phyloP scores from a whole-genome alignment of 768 basidiomycete species.

The Auricularia heimuer region DNA sequence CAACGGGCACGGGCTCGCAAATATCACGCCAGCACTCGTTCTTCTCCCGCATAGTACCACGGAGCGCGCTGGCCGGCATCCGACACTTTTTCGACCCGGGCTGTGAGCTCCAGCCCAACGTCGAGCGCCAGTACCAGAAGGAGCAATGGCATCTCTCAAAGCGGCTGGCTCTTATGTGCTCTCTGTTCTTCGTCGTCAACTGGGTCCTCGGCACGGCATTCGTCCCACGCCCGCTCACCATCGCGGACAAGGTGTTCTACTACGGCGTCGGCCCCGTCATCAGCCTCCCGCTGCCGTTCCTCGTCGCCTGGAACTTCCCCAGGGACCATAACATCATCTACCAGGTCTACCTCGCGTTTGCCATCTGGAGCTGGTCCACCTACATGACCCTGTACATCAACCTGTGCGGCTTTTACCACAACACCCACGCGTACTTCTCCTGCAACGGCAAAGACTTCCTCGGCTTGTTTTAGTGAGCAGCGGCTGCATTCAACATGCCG shows the following conservation, averaged over 20 bases:
- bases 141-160: slow-evolving; percentile 33
- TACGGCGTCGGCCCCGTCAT: slow-evolving; percentile 51
- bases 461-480: background rate
- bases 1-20: slow-evolving; percentile 22
- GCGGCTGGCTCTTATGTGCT: slow-evolving; percentile 52
- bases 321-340: slow-evolving; percentile 48
- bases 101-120: slow-evolving; percentile 18
- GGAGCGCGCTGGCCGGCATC: slow-evolving; percentile 28
- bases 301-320: slow-evolving; percentile 68
- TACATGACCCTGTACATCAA: background rate
- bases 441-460: background rate
- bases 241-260: slow-evolving; percentile 52
- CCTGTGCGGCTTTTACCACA: background rate
- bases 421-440: background rate
- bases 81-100: background rate
- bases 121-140: slow-evolving; percentile 40
- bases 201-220: slow-evolving; percentile 57
- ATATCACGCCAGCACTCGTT: slow-evolving; percentile 41
- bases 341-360: slow-evolving; percentile 47
- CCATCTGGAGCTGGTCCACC: slow-evolving; percentile 54
- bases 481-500: background rate
- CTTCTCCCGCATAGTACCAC: slow-evolving; percentile 48
- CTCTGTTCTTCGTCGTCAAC: slow-evolving; percentile 54
- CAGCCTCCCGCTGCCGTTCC: slow-evolving; percentile 49
- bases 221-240: slow-evolving; percentile 31